phyloP scores from a whole-genome alignment of 2,329 filamentous ascomycete genomes.

The Pseudogymnoascus sp. region DNA sequence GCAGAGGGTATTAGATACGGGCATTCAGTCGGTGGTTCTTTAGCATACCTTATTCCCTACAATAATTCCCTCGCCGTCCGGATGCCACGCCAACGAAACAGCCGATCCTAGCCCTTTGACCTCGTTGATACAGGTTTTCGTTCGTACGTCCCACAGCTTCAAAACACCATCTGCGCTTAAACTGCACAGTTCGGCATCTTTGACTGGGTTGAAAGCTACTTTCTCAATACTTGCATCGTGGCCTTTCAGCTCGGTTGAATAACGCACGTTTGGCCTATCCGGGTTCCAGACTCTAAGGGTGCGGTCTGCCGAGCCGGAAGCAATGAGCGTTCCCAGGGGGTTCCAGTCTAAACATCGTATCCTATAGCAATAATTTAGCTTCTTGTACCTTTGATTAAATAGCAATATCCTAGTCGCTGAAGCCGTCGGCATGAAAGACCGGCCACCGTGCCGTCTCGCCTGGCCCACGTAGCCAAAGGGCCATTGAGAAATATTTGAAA shows the following conservation, averaged over 20 bases:
- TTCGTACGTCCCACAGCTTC: slow-evolving; percentile 73
- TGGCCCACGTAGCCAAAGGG: not conserved
- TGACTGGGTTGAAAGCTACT: slow-evolving; percentile 69
- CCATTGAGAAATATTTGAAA: not conserved
- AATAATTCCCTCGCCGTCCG: slow-evolving; percentile 60
- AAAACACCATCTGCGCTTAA: slow-evolving; percentile 66
- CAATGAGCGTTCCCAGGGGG: slow-evolving; percentile 72
- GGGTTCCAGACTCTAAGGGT: slow-evolving; percentile 75
- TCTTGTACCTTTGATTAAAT: not conserved
- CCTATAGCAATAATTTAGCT: slow-evolving; percentile 32
- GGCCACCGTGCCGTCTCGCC: no score
- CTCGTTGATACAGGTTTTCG: slow-evolving; percentile 62
- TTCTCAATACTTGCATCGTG: slow-evolving; percentile 61
- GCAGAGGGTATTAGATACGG: slow-evolving; percentile 44
- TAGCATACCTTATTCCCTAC: slow-evolving; percentile 61
- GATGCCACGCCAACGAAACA: slow-evolving; percentile 66
- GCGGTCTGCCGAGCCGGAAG: slow-evolving; percentile 66
- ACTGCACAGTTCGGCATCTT: slow-evolving; percentile 69
- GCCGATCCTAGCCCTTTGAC: slow-evolving; percentile 58
- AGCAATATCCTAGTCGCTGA: not conserved
- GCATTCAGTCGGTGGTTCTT: slow-evolving; percentile 33
- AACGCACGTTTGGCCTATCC: slow-evolving; percentile 63
- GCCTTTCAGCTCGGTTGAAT: slow-evolving; percentile 67
- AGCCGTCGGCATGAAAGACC: not conserved
- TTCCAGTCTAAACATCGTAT: slow-evolving; percentile 84